Conservation (phyloP, 257 asterid genomes). For the Primulina tabacum region DNA sequence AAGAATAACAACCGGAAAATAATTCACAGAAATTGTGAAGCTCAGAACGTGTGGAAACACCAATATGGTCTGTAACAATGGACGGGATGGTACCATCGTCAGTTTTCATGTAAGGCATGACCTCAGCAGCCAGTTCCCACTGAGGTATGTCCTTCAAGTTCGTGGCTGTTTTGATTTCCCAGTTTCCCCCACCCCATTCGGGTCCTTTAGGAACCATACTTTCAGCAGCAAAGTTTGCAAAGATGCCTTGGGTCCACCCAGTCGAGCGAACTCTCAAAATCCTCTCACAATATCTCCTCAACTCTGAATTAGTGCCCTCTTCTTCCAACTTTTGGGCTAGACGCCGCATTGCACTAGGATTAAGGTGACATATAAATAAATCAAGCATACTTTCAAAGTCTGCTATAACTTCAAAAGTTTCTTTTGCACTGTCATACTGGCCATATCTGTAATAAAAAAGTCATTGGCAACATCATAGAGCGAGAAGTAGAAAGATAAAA, state of each 20-base stretch:
- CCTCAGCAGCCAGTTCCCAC: conserved; percentile 99
- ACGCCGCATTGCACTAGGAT: conserved; percentile 98
- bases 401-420: conserved; percentile 91
- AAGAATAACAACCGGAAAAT: too few relatives aligned
- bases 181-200: conserved; percentile 99
- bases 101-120: conserved; percentile 97
- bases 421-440: conserved; percentile 96
- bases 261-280: conserved; percentile 91
- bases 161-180: conserved; percentile 93
- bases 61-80: conserved; percentile 90
- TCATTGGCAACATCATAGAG: conserved; percentile 24
- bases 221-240: conserved; percentile 98
- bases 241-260: conserved; percentile 99
- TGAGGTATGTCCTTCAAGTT: conserved; percentile 95
- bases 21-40: too few relatives aligned
- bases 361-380: conserved; percentile 96
- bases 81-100: conserved; percentile 97
- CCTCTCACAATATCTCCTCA: conserved; percentile 95
- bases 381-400: conserved; percentile 98
- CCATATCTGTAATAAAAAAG: conserved; percentile 70
- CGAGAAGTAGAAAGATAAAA: conserved; percentile 12
- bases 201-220: conserved; percentile 99
- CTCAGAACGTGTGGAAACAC: too few relatives aligned
- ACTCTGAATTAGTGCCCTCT: conserved; percentile 80
- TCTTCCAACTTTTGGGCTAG: conserved; percentile 96